Base-by-base conservation (phyloP, 805 yeast species). In the Dipodascus albidus region DNA sequence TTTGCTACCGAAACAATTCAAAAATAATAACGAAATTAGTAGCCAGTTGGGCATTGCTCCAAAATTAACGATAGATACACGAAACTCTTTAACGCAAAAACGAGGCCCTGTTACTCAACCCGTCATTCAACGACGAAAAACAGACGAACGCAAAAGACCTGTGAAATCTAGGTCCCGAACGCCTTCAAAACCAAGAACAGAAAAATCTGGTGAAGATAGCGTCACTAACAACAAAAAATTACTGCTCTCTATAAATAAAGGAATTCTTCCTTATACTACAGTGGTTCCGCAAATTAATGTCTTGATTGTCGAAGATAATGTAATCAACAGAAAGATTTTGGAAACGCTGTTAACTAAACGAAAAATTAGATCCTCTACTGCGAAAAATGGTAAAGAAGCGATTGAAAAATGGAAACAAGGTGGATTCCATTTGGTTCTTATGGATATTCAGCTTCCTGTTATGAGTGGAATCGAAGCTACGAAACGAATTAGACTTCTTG, bases 361-460 rank as follows among this genome's bases (percentile, higher is more conserved):
- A 62, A 80, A 86, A 54, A 90, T 93, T 27, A 84, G 83, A 47
- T 88, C 83, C 59, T 83, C 83, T 56, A 82, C 89, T 48, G 98
- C 98, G 2, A 84, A 86, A 55, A 91, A 89, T 60, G 99, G 99
- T 24, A 81, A 83, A 60, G 98, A 93, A 64, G 99, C 99, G 1
- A 79, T 93, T 1, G 95, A 89, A 58, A 86, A 83, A 68, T 93
- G 98, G 98, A 76, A 87, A 59, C 81, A 79, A 56, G 99, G 99
- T 11, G 97, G 97, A 0, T 88, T 86, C 64, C 98, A 93, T 66
- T 73, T 93, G 58, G 95, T 95, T 42, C 76, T 93, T 48, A 93
- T 93, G 99, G 99, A 93, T 73, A 86, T 93, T 62, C 98, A 93
- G 69, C 74, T 93, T 53, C 99, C 99, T 0, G 95, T 89, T 1